Evolutionary conservation across 441 rosid genomes (phyloP), one percentile per base, ranked within the genome.

Genomic region (Melastoma candidum): DNA sequence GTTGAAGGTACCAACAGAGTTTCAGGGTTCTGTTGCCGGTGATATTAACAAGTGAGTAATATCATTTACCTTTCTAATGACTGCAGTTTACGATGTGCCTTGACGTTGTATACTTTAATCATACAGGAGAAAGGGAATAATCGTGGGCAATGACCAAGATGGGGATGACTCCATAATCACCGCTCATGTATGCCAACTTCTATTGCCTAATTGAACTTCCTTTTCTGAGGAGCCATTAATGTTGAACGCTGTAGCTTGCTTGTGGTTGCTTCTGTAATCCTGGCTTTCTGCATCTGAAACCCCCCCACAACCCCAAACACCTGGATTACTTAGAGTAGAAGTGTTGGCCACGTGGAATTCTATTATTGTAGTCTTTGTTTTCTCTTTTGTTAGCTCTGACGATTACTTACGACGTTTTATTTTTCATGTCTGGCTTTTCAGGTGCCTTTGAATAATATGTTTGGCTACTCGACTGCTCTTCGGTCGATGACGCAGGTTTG

Each of bases 361-460:
- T 17, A 17, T 17, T 17, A 17, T 17, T 17, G 22, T 29, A 29
- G 36, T 6, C 36, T 29, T 29, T 3, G 36, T 29, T 29, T 29
- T 29, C 36, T 29, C 36, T 17, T 17, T 17, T 17, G 22, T 17
- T 17, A 17, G 22, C 22, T 17, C 41, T 17, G 22, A 8, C 8
- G 6, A 1, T 32, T 32, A 32, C 41, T 8, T 32, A 32, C 7
- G 1, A 17, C 22, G 22, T 17, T 17, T 17, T 17, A 32, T 32
- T 32, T 4, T 32, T 32, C 41, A 6, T 32, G 41, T 2, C 8
- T 32, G 41, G 48, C 46, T 48, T 70, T 63, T 56, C 72, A 93
- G 97, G 96, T 89, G 27, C 99, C 99, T 47, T 60, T 93, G 71
- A 93, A 89, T 78, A 93, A 89, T 59, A 93, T 89, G 99, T 93